These are phyloP conservation scores for Hericium rajendrae DNA, from an alignment of 768 basidiomycete species.

Conservation along the genomic window DNA sequence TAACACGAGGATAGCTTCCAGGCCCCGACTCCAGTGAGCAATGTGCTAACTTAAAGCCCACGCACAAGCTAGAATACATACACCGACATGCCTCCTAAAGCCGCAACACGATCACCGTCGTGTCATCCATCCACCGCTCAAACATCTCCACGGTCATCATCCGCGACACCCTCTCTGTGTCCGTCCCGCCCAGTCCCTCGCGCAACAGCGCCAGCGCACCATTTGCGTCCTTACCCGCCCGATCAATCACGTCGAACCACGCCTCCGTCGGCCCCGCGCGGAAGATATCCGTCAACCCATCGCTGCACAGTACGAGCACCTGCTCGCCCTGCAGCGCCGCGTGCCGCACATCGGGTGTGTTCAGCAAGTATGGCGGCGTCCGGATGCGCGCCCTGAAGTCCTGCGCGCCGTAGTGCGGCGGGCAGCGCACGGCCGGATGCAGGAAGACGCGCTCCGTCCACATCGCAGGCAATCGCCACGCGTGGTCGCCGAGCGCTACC, in stretches of 20 bases:
- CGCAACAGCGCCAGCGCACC: slow-evolving; percentile 34
- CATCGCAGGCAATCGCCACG: slow-evolving; percentile 40
- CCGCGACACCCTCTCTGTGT: slow-evolving; percentile 31
- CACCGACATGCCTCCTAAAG: slow-evolving; percentile 1
- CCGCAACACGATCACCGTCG: slow-evolving; percentile 33
- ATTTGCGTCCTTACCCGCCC: slow-evolving; percentile 12
- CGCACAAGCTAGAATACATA: no score
- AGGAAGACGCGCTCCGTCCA: slow-evolving; percentile 40
- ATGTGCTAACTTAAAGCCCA: no score
- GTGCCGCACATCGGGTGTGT: slow-evolving; percentile 33
- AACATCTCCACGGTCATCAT: slow-evolving; percentile 40
- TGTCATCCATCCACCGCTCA: slow-evolving; percentile 49
- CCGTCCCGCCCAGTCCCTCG: slow-evolving; percentile 35
- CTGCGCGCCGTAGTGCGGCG: slow-evolving; percentile 25
- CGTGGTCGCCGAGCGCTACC: slow-evolving; percentile 43
- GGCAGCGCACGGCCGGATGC: slow-evolving; percentile 30
- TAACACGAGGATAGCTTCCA: no score
- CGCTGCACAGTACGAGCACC: slow-evolving; percentile 40
- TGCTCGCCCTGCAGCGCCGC: slow-evolving; percentile 21
- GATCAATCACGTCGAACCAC: slow-evolving; percentile 15
- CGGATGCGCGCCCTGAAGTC: slow-evolving; percentile 34
- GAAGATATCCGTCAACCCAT: slow-evolving; percentile 42
- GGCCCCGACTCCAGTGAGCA: no score
- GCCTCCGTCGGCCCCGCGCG: slow-evolving; percentile 18
- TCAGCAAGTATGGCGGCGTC: slow-evolving; percentile 47